Evolutionary conservation across 192 early-diverging fungal genomes (phyloP).

Genomic region (Linnemannia elongata): DNA sequence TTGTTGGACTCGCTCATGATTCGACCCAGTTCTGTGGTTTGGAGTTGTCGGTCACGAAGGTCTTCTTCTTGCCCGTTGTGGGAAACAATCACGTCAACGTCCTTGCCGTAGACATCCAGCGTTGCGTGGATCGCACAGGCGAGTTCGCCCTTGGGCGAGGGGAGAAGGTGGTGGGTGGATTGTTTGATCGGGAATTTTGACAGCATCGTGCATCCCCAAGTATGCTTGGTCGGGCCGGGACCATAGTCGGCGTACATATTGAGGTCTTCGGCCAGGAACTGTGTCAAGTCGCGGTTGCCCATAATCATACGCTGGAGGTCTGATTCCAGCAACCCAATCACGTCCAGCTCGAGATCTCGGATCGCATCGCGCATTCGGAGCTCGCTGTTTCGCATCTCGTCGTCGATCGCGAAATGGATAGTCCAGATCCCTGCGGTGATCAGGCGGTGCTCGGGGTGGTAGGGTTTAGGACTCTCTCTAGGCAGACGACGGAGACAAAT

Average conservation of each 20-base stretch:
- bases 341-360: constrained; percentile 80
- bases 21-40: constrained; percentile 79
- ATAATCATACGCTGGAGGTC: constrained; percentile 83
- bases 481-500: constrained; percentile 58
- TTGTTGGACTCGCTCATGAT: constrained; percentile 77
- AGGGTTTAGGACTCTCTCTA: constrained; percentile 64
- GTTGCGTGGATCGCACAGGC: constrained; percentile 87
- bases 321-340: constrained; percentile 80
- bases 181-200: constrained; percentile 81
- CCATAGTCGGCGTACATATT: constrained; percentile 82
- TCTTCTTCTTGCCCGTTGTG: constrained; percentile 87
- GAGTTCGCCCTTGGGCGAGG: constrained; percentile 81
- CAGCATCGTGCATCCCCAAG: constrained; percentile 84
- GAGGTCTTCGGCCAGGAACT: constrained; percentile 78
- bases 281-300: constrained; percentile 83
- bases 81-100: constrained; percentile 79
- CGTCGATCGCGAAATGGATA: constrained; percentile 83
- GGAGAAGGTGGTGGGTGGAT: constrained; percentile 78
- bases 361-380: constrained; percentile 74
- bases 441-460: constrained; percentile 68
- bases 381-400: constrained; percentile 83
- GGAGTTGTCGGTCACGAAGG: constrained; percentile 73
- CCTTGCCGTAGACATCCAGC: constrained; percentile 78
- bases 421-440: constrained; percentile 84
- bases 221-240: constrained; percentile 84